Evolutionary conservation across 2,329 filamentous ascomycete genomes (phyloP).

Genomic region (Tolypocladium sp.): DNA sequence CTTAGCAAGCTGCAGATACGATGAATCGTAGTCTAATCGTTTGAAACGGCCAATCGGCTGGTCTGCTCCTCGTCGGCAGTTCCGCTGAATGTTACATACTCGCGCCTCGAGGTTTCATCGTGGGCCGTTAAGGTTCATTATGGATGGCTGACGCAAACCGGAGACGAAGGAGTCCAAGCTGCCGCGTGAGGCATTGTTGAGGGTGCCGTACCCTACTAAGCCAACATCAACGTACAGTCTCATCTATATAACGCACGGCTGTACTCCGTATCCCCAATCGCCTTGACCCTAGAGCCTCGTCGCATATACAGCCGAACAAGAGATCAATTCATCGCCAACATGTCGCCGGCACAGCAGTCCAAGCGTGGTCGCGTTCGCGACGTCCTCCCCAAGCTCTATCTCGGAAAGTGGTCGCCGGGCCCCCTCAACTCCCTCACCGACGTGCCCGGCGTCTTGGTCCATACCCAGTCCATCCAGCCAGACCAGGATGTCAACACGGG

Average conservation of each 20-base stretch:
- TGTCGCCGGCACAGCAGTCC: not conserved
- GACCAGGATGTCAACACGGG: conserved; percentile 35
- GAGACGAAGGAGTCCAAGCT: not conserved
- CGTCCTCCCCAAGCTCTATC: conserved; percentile 31
- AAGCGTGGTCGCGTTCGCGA: conserved; percentile 27
- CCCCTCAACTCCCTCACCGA: conserved; percentile 42
- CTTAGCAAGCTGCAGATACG: not conserved
- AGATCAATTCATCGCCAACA: not conserved
- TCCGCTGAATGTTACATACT: not conserved
- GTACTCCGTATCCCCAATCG: not conserved
- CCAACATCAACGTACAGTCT: not conserved
- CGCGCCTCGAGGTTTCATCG: not conserved
- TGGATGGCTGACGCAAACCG: not conserved
- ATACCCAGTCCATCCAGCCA: conserved; percentile 31
- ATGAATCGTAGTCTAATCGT: not conserved
- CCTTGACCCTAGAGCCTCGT: not conserved
- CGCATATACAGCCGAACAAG: not conserved
- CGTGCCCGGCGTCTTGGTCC: conserved; percentile 36
- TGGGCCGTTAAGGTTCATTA: not conserved
- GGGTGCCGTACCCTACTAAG: not conserved
- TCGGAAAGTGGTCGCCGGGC: conserved; percentile 34
- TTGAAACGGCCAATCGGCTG: not conserved
- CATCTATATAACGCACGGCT: not conserved
- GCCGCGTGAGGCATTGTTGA: not conserved
- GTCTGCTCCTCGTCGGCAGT: not conserved